These are phyloP conservation scores for Linnemannia schmuckeri DNA, from an alignment of 192 early-diverging fungal species.

Conservation along the genomic window DNA sequence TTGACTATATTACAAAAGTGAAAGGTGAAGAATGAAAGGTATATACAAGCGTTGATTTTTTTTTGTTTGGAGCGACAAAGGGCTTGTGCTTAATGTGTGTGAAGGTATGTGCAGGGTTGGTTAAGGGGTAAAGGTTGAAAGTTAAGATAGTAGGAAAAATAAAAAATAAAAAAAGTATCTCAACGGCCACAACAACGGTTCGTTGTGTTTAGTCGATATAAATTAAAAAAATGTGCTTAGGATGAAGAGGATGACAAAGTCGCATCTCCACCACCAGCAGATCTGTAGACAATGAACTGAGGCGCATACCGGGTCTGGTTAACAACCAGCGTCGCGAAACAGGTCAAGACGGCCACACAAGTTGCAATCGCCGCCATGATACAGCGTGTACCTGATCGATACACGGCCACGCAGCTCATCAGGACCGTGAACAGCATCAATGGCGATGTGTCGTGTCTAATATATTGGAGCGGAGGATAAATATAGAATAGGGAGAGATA, in stretches of 20 bases:
- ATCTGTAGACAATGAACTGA: conserved; percentile 25
- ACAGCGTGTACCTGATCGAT: conserved; percentile 45
- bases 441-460: conserved; percentile 33
- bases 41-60: neutral
- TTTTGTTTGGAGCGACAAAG: neutral
- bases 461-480: neutral
- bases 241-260: neutral
- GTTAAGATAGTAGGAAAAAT: neutral
- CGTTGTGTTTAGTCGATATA: too few relatives aligned
- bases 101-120: neutral
- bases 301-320: conserved; percentile 34
- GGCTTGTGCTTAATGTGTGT: neutral
- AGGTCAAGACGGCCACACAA: conserved; percentile 33
- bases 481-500: neutral
- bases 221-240: neutral
- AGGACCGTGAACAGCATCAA: conserved; percentile 34
- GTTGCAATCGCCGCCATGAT: conserved; percentile 40
- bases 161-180: too few relatives aligned
- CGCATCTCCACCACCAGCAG: neutral
- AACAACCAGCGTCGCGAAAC: conserved; percentile 36
- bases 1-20: neutral
- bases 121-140: neutral
- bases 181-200: too few relatives aligned
- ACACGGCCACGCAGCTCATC: conserved; percentile 30
- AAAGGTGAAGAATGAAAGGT: neutral